Conservation (phyloP, 805 yeast genomes). For the Wickerhamiella shivajii region DNA sequence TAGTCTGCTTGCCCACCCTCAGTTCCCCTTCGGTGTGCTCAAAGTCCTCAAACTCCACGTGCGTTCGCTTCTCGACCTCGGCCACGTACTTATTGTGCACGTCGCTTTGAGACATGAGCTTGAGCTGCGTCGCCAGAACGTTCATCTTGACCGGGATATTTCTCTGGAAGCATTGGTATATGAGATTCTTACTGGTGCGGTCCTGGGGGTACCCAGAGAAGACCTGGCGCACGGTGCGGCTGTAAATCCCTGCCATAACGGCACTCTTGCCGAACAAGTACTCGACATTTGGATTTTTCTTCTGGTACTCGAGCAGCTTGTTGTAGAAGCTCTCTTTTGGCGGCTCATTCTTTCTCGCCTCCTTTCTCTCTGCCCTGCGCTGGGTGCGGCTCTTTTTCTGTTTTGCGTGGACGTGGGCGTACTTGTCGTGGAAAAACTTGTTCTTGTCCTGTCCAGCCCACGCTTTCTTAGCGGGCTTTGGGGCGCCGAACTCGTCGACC, state of each 20-base stretch:
- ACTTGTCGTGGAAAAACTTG: conserved; percentile 43
- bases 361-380: conserved; percentile 13
- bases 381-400: conserved; percentile 22
- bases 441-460: conserved; percentile 63
- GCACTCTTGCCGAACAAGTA: conserved; percentile 65
- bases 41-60: conserved; percentile 20
- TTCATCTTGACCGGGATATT: conserved; percentile 28
- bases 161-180: conserved; percentile 32
- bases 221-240: conserved; percentile 39
- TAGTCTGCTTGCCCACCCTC: conserved; percentile 13
- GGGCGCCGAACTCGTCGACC: conserved; percentile 10
- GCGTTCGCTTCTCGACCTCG: conserved; percentile 42
- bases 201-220: conserved; percentile 31
- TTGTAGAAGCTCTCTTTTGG: conserved; percentile 1
- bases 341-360: conserved; percentile 13
- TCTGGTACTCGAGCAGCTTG: conserved; percentile 5
- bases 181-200: conserved; percentile 29
- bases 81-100: conserved; percentile 72
- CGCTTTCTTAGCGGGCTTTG: conserved; percentile 33
- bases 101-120: conserved; percentile 45
- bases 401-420: conserved; percentile 51
- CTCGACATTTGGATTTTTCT: conserved; percentile 38
- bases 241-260: conserved; percentile 53
- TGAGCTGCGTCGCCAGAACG: conserved; percentile 38
- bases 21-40: conserved; percentile 15